Conservation (phyloP, 306 rosid species). For the Betula pendula region DNA sequence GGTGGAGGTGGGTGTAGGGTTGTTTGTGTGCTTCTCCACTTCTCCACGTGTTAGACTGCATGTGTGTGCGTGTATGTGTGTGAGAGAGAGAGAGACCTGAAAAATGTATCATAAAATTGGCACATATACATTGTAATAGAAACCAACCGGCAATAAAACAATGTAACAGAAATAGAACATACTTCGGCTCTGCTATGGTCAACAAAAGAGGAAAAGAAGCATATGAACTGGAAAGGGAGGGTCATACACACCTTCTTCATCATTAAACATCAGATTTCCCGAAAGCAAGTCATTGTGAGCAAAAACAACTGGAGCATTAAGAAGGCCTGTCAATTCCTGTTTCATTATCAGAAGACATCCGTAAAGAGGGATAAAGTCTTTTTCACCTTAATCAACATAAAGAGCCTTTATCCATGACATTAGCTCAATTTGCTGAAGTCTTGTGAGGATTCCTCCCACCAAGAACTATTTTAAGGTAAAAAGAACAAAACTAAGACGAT, state of each 20-base stretch:
- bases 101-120: neutral
- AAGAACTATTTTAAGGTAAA: slow-evolving; percentile 8
- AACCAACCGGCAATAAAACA: neutral
- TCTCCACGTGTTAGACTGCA: neutral
- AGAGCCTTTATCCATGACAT: slow-evolving; percentile 21
- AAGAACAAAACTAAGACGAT: neutral
- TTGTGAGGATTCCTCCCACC: slow-evolving; percentile 9
- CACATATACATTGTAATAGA: neutral
- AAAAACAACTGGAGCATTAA: slow-evolving; percentile 76
- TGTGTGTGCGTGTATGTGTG: neutral
- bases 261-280: slow-evolving; percentile 87
- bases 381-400: slow-evolving; percentile 13
- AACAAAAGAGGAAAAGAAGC: slow-evolving; percentile 15
- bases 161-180: slow-evolving; percentile 3
- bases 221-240: slow-evolving; percentile 11
- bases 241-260: slow-evolving; percentile 71
- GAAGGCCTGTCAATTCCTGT: slow-evolving; percentile 72
- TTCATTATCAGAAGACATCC: slow-evolving; percentile 39
- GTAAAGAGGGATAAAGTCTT: slow-evolving; percentile 17
- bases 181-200: neutral
- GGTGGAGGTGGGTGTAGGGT: neutral
- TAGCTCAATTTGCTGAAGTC: neutral
- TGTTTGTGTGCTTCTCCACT: neutral
- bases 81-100: neutral
- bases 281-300: slow-evolving; percentile 93